These are phyloP conservation scores for Pyrus pyrifolia DNA, from an alignment of 306 rosid species.

Conservation along the genomic window DNA sequence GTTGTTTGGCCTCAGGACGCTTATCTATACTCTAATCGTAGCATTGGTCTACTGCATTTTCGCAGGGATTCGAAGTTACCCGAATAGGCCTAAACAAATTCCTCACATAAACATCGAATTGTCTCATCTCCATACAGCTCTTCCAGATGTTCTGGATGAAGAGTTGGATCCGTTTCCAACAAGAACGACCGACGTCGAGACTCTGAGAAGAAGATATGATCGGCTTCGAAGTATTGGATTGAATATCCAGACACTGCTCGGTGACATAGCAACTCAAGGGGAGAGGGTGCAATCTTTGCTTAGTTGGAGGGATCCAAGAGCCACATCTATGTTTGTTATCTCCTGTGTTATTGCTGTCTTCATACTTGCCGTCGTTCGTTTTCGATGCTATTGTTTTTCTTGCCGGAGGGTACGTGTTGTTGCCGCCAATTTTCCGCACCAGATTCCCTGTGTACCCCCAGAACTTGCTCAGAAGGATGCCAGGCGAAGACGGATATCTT, in stretches of 20 bases:
- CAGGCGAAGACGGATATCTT: not conserved
- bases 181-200: not conserved
- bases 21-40: not conserved
- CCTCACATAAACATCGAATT: not conserved
- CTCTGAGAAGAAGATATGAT: not conserved
- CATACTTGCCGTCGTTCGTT: not conserved
- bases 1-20: not conserved
- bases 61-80: not conserved
- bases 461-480: not conserved
- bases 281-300: conserved; percentile 43
- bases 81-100: not conserved
- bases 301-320: conserved; percentile 46
- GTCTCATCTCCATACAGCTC: not conserved
- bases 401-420: not conserved
- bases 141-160: not conserved
- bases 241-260: conserved; percentile 24
- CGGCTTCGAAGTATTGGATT: conserved; percentile 17
- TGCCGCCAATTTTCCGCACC: not conserved
- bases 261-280: conserved; percentile 38
- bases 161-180: not conserved
- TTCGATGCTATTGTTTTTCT: not conserved
- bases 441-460: not conserved
- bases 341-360: conserved; percentile 14
- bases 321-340: conserved; percentile 23
- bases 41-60: not conserved